A percentile compares a stretch with the other conserved stretches of the same genome.
These are phyloP conservation scores for Brettanomyces bruxellensis DNA, from an alignment of 805 yeast species.

Conservation along the genomic window DNA sequence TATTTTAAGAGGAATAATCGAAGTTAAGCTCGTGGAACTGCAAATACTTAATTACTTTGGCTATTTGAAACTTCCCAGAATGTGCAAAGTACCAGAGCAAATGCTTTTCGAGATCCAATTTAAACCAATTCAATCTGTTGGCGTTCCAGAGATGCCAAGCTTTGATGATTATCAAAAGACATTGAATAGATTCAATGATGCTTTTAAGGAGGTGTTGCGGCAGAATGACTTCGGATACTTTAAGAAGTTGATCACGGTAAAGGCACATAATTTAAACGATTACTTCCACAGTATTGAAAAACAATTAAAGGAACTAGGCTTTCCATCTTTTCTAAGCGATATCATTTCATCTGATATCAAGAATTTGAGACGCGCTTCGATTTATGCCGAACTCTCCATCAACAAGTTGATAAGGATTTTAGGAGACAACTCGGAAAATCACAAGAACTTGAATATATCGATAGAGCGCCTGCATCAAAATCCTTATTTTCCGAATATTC, in stretches of 20 bases:
- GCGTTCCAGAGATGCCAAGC: constrained; percentile 60
- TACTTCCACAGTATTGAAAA: constrained; percentile 3
- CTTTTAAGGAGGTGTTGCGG: constrained; percentile 8
- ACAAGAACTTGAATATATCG: constrained; percentile 9
- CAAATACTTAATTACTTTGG: constrained; percentile 19
- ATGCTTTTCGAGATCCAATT: constrained; percentile 49
- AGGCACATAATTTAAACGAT: constrained; percentile 2
- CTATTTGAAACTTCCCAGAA: constrained; percentile 19
- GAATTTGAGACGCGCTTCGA: constrained; percentile 19
- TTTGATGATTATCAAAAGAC: constrained; percentile 28
- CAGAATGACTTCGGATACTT: constrained; percentile 8
- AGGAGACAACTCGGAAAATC: background rate
- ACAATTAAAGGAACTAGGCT: constrained; percentile 3
- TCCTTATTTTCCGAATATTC: constrained; percentile 37
- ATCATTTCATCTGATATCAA: constrained; percentile 6
- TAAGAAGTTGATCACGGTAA: constrained; percentile 8
- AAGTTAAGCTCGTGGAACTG: constrained; percentile 15
- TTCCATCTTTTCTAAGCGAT: constrained; percentile 3
- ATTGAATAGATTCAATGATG: constrained; percentile 8
- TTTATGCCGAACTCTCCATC: constrained; percentile 19
- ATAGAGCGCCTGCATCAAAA: constrained; percentile 30
- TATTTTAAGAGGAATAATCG: constrained; percentile 11
- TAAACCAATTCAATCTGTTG: constrained; percentile 75
- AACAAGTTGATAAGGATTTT: constrained; percentile 10
- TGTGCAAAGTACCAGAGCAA: constrained; percentile 22